Conservation (phyloP, 371 early-diverging fungal genomes). For the Actinomucor elegans region DNA sequence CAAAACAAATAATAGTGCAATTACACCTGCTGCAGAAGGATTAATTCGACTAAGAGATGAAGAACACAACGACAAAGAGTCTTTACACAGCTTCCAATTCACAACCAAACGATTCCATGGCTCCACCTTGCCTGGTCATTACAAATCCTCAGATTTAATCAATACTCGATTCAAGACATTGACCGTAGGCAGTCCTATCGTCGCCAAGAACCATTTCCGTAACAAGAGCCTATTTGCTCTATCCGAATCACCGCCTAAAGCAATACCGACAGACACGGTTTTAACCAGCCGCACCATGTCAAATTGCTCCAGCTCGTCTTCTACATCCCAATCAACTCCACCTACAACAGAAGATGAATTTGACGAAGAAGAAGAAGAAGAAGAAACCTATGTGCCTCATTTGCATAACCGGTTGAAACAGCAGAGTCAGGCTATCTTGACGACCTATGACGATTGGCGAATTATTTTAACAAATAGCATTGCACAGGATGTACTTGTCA, state of each 20-base stretch:
- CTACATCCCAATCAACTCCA: not conserved
- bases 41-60: slow-evolving; percentile 35
- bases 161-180: not conserved
- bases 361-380: slow-evolving; percentile 4
- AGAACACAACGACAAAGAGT: slow-evolving; percentile 37
- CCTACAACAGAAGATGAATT: not conserved
- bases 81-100: slow-evolving; percentile 58
- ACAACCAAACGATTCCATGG: slow-evolving; percentile 20
- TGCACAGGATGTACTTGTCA: slow-evolving; percentile 42
- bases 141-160: not conserved
- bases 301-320: not conserved
- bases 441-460: slow-evolving; percentile 57
- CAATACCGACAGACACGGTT: not conserved
- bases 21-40: slow-evolving; percentile 33
- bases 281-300: not conserved
- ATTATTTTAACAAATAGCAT: slow-evolving; percentile 65
- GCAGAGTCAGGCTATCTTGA: slow-evolving; percentile 64
- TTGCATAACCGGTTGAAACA: slow-evolving; percentile 39
- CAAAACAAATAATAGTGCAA: too few relatives aligned
- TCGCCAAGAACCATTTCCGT: not conserved
- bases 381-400: slow-evolving; percentile 35
- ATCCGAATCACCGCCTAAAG: not conserved
- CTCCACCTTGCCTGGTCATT: slow-evolving; percentile 10
- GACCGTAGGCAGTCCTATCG: slow-evolving; percentile 1
- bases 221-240: not conserved